Conservation (phyloP, 1,139 yeast species). For the Candida mesenterica region DNA sequence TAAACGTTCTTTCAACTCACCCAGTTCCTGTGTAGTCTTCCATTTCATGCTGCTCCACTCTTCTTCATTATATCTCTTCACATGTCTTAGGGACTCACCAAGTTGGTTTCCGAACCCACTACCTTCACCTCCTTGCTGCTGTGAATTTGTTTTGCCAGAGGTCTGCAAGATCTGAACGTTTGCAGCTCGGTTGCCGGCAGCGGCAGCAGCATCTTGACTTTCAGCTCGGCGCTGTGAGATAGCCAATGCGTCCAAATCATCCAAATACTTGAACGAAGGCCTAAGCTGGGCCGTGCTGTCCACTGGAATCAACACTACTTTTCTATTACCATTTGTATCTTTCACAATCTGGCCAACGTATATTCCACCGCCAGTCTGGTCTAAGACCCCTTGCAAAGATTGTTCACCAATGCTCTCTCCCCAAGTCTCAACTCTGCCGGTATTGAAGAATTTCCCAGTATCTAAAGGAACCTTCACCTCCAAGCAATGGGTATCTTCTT, state of each 20-base stretch:
- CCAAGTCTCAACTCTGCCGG: conserved; percentile 62
- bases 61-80: conserved; percentile 77
- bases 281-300: conserved; percentile 73
- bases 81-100: conserved; percentile 77
- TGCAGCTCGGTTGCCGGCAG: conserved; percentile 32
- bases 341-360: conserved; percentile 35
- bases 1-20: conserved; percentile 28
- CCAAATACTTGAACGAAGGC: conserved; percentile 78
- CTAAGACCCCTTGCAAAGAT: conserved; percentile 66
- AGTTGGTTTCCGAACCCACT: conserved; percentile 55
- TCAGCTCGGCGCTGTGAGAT: conserved; percentile 28
- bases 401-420: conserved; percentile 57
- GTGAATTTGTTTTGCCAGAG: conserved; percentile 47
- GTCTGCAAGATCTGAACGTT: conserved; percentile 48
- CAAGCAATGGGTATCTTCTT: conserved; percentile 53
- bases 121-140: conserved; percentile 74
- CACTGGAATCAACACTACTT: conserved; percentile 64
- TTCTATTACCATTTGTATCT: conserved; percentile 24
- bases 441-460: conserved; percentile 63
- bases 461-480: conserved; percentile 75
- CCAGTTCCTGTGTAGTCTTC: conserved; percentile 40
- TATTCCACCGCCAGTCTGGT: conserved; percentile 51
- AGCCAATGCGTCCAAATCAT: conserved; percentile 39
- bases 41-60: conserved; percentile 50
- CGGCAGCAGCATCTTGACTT: conserved; percentile 18